Percentiles rank a stretch among this genome's conserved stretches.
Evolutionary conservation across 1,284 basidiomycete species (phyloP).

Genomic region (Sparassis latifolia): DNA sequence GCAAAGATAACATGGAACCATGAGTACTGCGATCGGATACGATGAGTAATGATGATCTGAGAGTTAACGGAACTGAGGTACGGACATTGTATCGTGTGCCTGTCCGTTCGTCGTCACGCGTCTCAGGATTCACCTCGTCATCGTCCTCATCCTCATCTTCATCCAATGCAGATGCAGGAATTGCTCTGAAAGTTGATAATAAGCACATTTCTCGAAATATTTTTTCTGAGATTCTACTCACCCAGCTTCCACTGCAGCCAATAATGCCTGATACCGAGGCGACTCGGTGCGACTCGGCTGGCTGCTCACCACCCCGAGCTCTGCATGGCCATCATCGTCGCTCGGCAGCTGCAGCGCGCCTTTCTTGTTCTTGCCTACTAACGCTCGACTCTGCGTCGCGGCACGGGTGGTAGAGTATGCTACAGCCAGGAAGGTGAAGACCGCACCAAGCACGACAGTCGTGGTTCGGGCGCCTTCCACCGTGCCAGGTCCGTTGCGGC

Average conservation of each 20-base stretch:
- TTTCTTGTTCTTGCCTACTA: slow-evolving; percentile 71
- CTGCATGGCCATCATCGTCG: slow-evolving; percentile 52
- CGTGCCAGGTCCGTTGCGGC: slow-evolving; percentile 40
- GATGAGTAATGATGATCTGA: neutral
- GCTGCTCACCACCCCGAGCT: slow-evolving; percentile 71
- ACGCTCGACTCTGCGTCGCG: slow-evolving; percentile 88
- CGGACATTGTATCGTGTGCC: slow-evolving; percentile 96
- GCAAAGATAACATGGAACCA: slow-evolving; percentile 99
- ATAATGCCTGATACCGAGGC: slow-evolving; percentile 89
- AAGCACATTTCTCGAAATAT: neutral
- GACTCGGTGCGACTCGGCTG: slow-evolving; percentile 86
- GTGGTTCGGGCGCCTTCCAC: slow-evolving; percentile 76
- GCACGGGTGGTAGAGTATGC: slow-evolving; percentile 96
- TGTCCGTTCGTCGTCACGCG: slow-evolving; percentile 86
- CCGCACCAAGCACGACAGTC: slow-evolving; percentile 84
- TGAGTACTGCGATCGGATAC: slow-evolving; percentile 58
- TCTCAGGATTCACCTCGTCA: slow-evolving; percentile 60
- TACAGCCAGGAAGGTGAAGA: slow-evolving; percentile 97
- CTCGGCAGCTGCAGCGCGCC: slow-evolving; percentile 60
- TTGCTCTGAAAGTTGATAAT: slow-evolving; percentile 46
- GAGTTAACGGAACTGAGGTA: slow-evolving; percentile 1
- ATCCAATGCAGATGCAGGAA: slow-evolving; percentile 89
- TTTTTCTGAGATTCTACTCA: slow-evolving; percentile 26
- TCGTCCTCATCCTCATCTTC: slow-evolving; percentile 82
- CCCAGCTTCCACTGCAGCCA: slow-evolving; percentile 95